Percentiles rank a stretch among this genome's conserved stretches.
phyloP scores from a whole-genome alignment of 345 rosid species.

The Pugionium dolabratum region DNA sequence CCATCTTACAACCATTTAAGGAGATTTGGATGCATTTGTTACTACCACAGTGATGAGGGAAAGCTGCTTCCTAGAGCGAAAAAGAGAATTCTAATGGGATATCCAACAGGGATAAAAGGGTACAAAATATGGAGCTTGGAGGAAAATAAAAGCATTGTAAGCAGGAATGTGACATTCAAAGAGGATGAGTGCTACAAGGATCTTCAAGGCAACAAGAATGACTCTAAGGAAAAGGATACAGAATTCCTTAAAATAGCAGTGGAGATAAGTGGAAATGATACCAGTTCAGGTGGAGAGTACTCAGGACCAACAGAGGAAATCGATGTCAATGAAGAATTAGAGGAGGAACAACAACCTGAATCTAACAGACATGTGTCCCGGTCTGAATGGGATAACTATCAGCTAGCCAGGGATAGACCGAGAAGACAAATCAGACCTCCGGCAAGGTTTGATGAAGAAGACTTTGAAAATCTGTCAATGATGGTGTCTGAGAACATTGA shows the following conservation, averaged over 20 bases:
- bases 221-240: neutral
- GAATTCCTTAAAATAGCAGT: neutral
- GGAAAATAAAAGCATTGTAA: neutral
- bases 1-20: neutral
- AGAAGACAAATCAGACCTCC: too few species aligned
- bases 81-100: neutral
- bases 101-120: neutral
- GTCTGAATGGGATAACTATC: too few species aligned
- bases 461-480: too few species aligned
- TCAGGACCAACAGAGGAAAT: too few species aligned
- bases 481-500: too few species aligned
- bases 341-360: too few species aligned
- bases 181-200: neutral
- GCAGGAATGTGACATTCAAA: neutral
- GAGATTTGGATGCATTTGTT: neutral
- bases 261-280: neutral
- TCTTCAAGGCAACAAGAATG: neutral
- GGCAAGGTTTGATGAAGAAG: too few species aligned
- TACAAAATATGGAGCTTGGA: neutral
- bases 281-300: too few species aligned
- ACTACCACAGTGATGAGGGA: neutral
- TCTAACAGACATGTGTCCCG: too few species aligned
- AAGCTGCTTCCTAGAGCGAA: neutral
- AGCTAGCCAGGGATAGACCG: too few species aligned
- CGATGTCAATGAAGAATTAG: too few species aligned